Base-by-base conservation (phyloP, 352 stramenopile species). In the Pythium utonaiense region DNA sequence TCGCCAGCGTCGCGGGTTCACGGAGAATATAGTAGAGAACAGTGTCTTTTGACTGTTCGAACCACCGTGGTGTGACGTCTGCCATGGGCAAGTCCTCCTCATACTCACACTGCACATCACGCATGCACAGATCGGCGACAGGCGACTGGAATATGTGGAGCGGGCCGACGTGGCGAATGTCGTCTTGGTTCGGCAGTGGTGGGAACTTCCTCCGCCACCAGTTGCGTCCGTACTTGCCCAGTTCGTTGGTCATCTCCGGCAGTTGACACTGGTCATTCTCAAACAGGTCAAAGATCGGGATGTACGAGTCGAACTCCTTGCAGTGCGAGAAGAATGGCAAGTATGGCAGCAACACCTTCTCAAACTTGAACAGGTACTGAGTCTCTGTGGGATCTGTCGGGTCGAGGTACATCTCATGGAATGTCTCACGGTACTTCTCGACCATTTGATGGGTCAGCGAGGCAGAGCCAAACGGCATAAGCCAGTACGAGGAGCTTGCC, bases 291-390 rank as follows among this genome's bases (percentile, higher is more conserved):
- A 96, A 98, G 0, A 98, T 69, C 3, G 95, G 91, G 60, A 99
- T 86, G 54, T 97, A 93, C 62, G 89, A 98, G 78, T 99, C 96
- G 61, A 97, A 99, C 50, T 96, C 86, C 71, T 88, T 85, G 71
- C 96, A 99, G 53, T 97, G 98, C 6, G 92, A 98, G 49, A 98
- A 89, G 62, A 98, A 99, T 8, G 96, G 96, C 28, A 99, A 50
- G 65, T 99, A 99, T 7, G 96, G 88, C 0, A 99, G 69, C 53
- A 98, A 28, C 19, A 95, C 48, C 36, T 86, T 90, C 17, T 91
- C 70, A 50, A 95, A 92, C 34, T 80, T 78, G 67, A 91, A 95
- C 30, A 82, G 12, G 34, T 83, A 88, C 60, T 90, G 75, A 9
- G 70, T 58, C 1, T 57, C 55, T 0, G 74, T 73, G 3, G 60